Evolutionary conservation across 306 rosid genomes (phyloP).

Genomic region (Malus orientalis): DNA sequence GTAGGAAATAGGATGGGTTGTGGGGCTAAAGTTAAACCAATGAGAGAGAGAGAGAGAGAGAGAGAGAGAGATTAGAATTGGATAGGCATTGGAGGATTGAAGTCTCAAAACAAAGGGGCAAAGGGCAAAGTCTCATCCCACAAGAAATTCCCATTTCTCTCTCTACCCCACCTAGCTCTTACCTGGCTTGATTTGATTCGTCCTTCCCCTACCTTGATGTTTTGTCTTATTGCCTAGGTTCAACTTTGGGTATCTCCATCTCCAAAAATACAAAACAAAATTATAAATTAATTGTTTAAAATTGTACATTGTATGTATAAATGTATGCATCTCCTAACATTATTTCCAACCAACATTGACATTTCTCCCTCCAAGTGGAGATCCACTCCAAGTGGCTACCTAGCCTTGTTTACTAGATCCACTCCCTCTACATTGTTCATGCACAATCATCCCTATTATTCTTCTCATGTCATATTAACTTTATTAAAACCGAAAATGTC

Average conservation of each 20-base stretch:
- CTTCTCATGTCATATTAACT: no score
- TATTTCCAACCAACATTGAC: slow-evolving; percentile 45
- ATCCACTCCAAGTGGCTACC: not conserved
- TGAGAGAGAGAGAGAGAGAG: not conserved
- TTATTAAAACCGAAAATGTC: no score
- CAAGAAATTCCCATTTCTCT: slow-evolving; percentile 34
- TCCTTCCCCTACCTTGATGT: slow-evolving; percentile 19
- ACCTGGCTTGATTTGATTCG: slow-evolving; percentile 47
- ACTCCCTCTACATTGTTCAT: not conserved
- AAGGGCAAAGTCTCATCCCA: slow-evolving; percentile 30
- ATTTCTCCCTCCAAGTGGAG: slow-evolving; percentile 44
- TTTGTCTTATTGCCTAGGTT: slow-evolving; percentile 64
- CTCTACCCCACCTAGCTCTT: not conserved
- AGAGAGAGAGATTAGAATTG: slow-evolving; percentile 18
- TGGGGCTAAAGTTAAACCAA: slow-evolving; percentile 48
- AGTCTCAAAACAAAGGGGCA: not conserved
- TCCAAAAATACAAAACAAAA: not conserved
- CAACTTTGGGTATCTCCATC: slow-evolving; percentile 23
- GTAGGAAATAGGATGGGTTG: slow-evolving; percentile 39
- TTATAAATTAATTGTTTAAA: not conserved
- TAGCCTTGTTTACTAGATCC: not conserved
- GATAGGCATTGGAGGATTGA: slow-evolving; percentile 29
- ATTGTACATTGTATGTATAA: not conserved
- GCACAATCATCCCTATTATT: no score
- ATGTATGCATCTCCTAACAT: not conserved